phyloP scores from a whole-genome alignment of 345 rosid genomes.

The Gossypium longicalyx region DNA sequence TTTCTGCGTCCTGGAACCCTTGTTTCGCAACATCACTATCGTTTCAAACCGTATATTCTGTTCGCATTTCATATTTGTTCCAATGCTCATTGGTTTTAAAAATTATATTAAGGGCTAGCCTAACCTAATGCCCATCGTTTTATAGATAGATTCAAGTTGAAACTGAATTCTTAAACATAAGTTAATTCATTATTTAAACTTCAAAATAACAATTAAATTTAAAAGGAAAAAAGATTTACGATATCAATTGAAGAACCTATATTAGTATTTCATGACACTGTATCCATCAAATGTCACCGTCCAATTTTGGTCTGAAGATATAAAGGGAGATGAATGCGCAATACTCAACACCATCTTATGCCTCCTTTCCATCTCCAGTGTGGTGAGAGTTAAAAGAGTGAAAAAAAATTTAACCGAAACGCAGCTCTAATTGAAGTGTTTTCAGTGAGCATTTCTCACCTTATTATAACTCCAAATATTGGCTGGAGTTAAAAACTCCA shows the following conservation, averaged over 20 bases:
- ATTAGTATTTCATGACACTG: too few relatives aligned
- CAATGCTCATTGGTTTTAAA: not conserved
- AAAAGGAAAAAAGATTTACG: too few relatives aligned
- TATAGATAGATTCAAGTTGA: not conserved
- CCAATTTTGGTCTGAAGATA: not conserved
- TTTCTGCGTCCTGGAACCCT: not conserved
- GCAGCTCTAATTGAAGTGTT: too few relatives aligned
- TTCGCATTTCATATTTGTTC: not conserved
- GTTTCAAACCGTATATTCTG: not conserved
- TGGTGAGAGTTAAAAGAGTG: too few relatives aligned
- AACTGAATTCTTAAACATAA: not conserved
- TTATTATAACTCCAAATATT: too few relatives aligned
- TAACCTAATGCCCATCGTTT: not conserved
- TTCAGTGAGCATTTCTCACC: too few relatives aligned
- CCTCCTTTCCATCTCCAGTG: too few relatives aligned
- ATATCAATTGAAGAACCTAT: too few relatives aligned
- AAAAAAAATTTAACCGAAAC: too few relatives aligned
- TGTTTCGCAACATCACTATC: not conserved
- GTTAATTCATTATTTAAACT: not conserved
- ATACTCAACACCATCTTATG: too few relatives aligned
- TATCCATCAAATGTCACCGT: not conserved
- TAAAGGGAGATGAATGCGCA: not conserved
- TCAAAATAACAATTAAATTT: not conserved
- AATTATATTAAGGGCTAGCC: not conserved
- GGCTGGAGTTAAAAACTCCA: too few relatives aligned